Percentiles rank a stretch among this genome's conserved stretches.
phyloP scores from a whole-genome alignment of 208 protist species.

The Herpetomonas tarakana region DNA sequence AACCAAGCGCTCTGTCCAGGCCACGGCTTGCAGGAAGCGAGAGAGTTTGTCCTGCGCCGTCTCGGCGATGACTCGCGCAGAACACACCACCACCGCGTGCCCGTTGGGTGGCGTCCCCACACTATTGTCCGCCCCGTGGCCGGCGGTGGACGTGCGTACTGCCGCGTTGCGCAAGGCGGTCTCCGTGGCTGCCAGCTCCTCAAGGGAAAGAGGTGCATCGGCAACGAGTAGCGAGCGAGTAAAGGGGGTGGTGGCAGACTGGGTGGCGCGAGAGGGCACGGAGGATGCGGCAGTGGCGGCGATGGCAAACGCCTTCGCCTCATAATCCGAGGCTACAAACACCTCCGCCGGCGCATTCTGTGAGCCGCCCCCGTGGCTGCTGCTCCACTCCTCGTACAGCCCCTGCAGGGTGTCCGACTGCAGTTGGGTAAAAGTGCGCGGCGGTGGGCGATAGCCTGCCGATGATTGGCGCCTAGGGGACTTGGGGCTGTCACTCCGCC shows the following conservation, averaged over 20 bases:
- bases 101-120: too few relatives aligned
- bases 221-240: not conserved
- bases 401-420: constrained; percentile 60
- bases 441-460: constrained; percentile 18
- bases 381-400: constrained; percentile 53
- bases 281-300: constrained; percentile 28
- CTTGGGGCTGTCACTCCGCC: too few relatives aligned
- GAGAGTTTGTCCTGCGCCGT: constrained; percentile 46
- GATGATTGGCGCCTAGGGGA: not conserved
- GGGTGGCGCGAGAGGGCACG: too few relatives aligned
- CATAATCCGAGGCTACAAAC: constrained; percentile 73
- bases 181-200: constrained; percentile 48
- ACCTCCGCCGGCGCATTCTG: constrained; percentile 8
- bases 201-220: constrained; percentile 51
- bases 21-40: constrained; percentile 56
- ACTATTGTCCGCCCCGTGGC: too few relatives aligned
- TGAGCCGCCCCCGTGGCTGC: constrained; percentile 7
- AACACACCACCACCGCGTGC: too few relatives aligned
- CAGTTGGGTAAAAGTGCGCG: constrained; percentile 54
- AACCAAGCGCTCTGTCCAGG: constrained; percentile 63
- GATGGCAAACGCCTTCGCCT: constrained; percentile 58
- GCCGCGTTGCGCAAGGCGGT: constrained; percentile 20
- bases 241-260: constrained; percentile 1
- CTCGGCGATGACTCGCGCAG: constrained; percentile 21
- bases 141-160: too few relatives aligned